These are phyloP conservation scores for Phytophthora cactorum DNA, from an alignment of 352 stramenopile species.

Conservation along the genomic window DNA sequence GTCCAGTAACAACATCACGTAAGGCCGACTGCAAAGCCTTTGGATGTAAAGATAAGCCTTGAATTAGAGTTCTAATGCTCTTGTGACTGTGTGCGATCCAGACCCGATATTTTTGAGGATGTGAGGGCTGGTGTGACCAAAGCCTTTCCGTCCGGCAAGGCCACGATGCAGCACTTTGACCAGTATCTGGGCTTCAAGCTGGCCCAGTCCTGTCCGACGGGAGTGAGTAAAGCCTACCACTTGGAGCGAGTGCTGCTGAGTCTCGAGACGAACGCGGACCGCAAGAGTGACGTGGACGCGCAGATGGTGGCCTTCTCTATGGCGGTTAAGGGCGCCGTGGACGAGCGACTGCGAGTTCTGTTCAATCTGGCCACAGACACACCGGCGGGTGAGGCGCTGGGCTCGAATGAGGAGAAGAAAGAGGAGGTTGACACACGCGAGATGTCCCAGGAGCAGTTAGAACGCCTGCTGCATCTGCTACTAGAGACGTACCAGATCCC, in stretches of 20 bases:
- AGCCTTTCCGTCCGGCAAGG: slow-evolving; percentile 71
- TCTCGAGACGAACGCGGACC: slow-evolving; percentile 56
- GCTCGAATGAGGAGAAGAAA: slow-evolving; percentile 29
- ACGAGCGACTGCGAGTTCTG: slow-evolving; percentile 74
- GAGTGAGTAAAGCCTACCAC: slow-evolving; percentile 75
- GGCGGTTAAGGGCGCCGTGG: slow-evolving; percentile 74
- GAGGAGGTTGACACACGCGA: slow-evolving; percentile 44
- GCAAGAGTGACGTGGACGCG: slow-evolving; percentile 73
- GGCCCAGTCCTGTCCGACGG: slow-evolving; percentile 55
- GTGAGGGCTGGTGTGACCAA: slow-evolving; percentile 53
- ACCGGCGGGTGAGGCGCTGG: slow-evolving; percentile 27
- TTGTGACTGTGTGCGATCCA: slow-evolving; percentile 19
- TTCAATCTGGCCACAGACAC: slow-evolving; percentile 72
- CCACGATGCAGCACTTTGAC: slow-evolving; percentile 79
- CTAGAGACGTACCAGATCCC: slow-evolving; percentile 84
- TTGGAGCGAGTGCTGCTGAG: slow-evolving; percentile 80
- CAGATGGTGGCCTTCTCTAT: slow-evolving; percentile 86
- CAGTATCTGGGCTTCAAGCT: slow-evolving; percentile 81
- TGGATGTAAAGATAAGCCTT: not conserved
- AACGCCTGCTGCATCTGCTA: slow-evolving; percentile 69
- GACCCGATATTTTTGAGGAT: slow-evolving; percentile 56
- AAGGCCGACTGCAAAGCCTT: slow-evolving; percentile 8
- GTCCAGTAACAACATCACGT: slow-evolving; percentile 84
- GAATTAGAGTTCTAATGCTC: not conserved
- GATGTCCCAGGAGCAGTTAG: slow-evolving; percentile 64